Evolutionary conservation across 768 basidiomycete species (phyloP).

Genomic region (Russula sp.): DNA sequence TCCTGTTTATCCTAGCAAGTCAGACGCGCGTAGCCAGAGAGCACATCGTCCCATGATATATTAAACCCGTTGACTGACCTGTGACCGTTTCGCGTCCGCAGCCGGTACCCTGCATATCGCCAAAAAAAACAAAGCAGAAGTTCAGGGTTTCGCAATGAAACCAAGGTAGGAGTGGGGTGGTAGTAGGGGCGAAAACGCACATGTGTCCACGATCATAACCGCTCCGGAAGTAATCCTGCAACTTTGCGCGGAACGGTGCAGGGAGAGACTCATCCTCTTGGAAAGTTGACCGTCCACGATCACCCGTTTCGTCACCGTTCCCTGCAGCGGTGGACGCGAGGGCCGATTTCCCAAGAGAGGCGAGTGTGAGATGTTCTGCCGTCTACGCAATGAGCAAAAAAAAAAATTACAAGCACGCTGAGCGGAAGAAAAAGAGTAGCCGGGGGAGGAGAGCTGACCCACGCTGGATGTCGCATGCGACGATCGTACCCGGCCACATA

Average conservation of each 20-base stretch:
- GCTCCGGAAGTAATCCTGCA: slow-evolving; percentile 87
- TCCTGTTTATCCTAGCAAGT: slow-evolving; percentile 33
- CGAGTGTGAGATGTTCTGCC: slow-evolving; percentile 86
- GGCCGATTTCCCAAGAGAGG: slow-evolving; percentile 53
- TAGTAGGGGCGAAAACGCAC: slow-evolving; percentile 37
- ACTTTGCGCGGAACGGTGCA: slow-evolving; percentile 63
- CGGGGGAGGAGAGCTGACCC: slow-evolving; percentile 47
- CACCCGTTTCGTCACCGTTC: slow-evolving; percentile 39
- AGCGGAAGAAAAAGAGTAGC: not conserved
- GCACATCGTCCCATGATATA: not conserved
- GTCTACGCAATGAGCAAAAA: slow-evolving; percentile 45
- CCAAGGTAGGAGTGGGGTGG: not conserved
- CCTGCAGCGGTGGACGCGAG: slow-evolving; percentile 28
- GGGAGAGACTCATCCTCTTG: slow-evolving; percentile 79
- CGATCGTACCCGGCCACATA: slow-evolving; percentile 91
- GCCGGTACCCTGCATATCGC: slow-evolving; percentile 71
- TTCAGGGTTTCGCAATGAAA: not conserved
- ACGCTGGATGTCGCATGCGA: slow-evolving; percentile 82
- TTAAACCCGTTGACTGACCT: slow-evolving; percentile 35
- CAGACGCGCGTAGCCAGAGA: not conserved
- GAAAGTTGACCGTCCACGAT: slow-evolving; percentile 73
- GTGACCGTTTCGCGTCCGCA: slow-evolving; percentile 88
- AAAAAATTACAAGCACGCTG: not conserved
- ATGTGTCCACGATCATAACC: slow-evolving; percentile 98
- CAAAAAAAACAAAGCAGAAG: not conserved